phyloP scores from a whole-genome alignment of 352 stramenopile species.

The Plasmopara viticola region DNA sequence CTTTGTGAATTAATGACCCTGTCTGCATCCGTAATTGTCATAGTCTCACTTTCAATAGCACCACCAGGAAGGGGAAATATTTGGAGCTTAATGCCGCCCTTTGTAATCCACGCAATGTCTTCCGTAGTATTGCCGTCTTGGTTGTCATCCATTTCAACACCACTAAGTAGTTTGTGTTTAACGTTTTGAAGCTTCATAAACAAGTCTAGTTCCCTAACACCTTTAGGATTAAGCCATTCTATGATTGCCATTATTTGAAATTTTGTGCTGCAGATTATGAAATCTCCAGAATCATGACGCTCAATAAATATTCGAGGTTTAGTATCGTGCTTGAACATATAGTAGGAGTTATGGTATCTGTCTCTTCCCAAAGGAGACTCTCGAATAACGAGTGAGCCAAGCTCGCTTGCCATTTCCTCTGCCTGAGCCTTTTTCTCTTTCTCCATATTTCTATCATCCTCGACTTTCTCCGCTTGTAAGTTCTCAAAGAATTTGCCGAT shows the following conservation, averaged over 20 bases:
- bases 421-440: constrained; percentile 42
- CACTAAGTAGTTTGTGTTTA: constrained; percentile 32
- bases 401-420: constrained; percentile 31
- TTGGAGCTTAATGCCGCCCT: constrained; percentile 40
- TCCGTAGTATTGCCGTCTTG: constrained; percentile 8
- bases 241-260: constrained; percentile 41
- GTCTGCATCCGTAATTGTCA: constrained; percentile 38
- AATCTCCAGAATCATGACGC: constrained; percentile 52
- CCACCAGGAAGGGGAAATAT: constrained; percentile 66
- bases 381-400: constrained; percentile 55
- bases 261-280: constrained; percentile 40
- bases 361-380: constrained; percentile 64
- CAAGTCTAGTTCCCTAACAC: constrained; percentile 56
- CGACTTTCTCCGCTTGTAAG: constrained; percentile 37
- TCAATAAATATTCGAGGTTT: constrained; percentile 63
- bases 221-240: constrained; percentile 73
- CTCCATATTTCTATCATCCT: constrained; percentile 47
- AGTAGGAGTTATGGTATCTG: constrained; percentile 76
- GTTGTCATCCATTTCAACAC: constrained; percentile 22
- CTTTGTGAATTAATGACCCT: constrained; percentile 34
- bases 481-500: constrained; percentile 66
- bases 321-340: constrained; percentile 64
- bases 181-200: constrained; percentile 46
- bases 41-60: constrained; percentile 35
- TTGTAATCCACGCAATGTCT: constrained; percentile 24